Percentiles rank a stretch among this genome's conserved stretches.
Evolutionary conservation across 768 basidiomycete genomes (phyloP).

Genomic region (Russula griseocarnosa): DNA sequence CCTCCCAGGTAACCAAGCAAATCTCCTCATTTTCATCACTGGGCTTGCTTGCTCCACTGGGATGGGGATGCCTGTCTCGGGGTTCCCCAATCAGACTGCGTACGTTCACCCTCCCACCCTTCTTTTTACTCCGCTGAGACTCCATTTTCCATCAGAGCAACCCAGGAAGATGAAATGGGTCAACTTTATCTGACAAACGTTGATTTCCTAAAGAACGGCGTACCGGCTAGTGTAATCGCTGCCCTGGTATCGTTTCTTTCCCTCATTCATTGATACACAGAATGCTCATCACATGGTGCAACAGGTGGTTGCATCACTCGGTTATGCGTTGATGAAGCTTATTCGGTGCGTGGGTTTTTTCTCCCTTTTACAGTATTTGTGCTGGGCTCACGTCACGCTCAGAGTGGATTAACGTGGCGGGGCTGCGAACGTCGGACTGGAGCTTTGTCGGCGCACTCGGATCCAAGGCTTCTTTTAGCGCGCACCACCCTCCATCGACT

Average conservation of each 20-base stretch:
- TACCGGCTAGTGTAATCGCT: slow-evolving; percentile 91
- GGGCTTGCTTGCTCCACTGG: slow-evolving; percentile 90
- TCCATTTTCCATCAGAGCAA: slow-evolving; percentile 49
- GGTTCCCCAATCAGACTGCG: slow-evolving; percentile 99
- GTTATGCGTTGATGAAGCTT: slow-evolving; percentile 69
- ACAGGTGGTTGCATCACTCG: slow-evolving; percentile 82
- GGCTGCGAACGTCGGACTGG: slow-evolving; percentile 1
- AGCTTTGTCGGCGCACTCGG: not conserved
- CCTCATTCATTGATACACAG: slow-evolving; percentile 14
- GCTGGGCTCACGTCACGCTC: not conserved
- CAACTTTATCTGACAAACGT: slow-evolving; percentile 78
- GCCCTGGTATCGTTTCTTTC: slow-evolving; percentile 51
- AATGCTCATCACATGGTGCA: not conserved
- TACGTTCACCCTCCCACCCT: slow-evolving; percentile 41
- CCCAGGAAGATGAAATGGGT: slow-evolving; percentile 93
- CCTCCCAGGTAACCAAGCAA: slow-evolving; percentile 61
- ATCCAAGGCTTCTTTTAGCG: not conserved
- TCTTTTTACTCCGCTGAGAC: not conserved
- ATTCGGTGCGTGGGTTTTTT: slow-evolving; percentile 51
- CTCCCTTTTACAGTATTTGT: not conserved
- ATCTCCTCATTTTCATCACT: slow-evolving; percentile 90
- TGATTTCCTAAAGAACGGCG: slow-evolving; percentile 91
- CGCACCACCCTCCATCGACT: not conserved
- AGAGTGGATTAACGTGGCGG: slow-evolving; percentile 12
- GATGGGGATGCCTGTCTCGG: slow-evolving; percentile 98